These are phyloP conservation scores for Cytidiella melzeri DNA, from an alignment of 768 basidiomycete genomes.

Conservation along the genomic window DNA sequence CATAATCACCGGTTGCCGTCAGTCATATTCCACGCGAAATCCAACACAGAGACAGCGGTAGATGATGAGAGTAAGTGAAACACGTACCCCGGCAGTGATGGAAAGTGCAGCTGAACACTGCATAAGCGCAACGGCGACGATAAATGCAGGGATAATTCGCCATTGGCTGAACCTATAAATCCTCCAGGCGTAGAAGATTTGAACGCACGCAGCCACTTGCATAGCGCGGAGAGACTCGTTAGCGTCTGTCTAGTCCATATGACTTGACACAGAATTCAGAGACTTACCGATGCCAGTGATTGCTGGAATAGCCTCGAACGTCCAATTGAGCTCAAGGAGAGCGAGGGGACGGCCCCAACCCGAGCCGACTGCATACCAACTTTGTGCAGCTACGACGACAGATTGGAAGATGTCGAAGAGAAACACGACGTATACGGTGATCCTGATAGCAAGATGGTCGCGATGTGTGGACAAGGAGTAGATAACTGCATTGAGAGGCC, in stretches of 20 bases:
- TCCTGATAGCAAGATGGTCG: neutral
- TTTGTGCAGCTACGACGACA: conserved; percentile 18
- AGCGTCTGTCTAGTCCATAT: neutral
- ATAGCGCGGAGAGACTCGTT: too few species aligned
- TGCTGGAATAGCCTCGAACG: neutral
- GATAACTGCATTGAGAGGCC: neutral
- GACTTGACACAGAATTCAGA: neutral
- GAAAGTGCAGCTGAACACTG: neutral
- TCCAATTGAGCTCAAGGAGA: conserved; percentile 1
- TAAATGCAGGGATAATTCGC: neutral
- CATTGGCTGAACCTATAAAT: neutral
- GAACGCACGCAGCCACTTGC: neutral
- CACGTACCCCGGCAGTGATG: neutral
- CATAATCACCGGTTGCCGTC: too few species aligned
- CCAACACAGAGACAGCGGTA: neutral
- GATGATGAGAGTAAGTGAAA: neutral
- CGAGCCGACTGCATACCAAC: conserved; percentile 21
- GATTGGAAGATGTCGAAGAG: conserved; percentile 13
- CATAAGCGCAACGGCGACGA: neutral
- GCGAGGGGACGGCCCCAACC: conserved; percentile 19
- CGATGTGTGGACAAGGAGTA: neutral
- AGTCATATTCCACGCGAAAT: too few species aligned
- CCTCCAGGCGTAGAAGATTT: neutral
- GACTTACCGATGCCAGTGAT: conserved; percentile 7
- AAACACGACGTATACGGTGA: conserved; percentile 10